These are phyloP conservation scores for Aspergillus nidulans DNA, from an alignment of 495 filamentous ascomycete species.

Conservation along the genomic window DNA sequence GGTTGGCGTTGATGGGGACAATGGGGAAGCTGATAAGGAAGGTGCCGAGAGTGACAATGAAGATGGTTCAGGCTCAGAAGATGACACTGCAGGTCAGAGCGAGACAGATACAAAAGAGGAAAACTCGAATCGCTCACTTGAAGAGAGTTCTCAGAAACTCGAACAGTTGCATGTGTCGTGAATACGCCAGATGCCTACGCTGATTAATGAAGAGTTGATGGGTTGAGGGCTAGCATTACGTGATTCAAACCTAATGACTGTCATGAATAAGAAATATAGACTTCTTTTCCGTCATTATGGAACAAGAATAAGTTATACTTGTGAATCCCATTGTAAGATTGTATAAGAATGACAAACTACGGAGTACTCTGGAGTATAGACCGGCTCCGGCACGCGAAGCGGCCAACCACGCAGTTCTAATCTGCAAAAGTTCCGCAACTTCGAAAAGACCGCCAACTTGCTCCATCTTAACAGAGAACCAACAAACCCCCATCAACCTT, in stretches of 20 bases:
- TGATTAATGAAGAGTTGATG: not conserved
- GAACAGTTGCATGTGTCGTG: conserved; percentile 34
- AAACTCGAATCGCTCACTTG: conserved; percentile 20
- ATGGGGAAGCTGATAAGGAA: conserved; percentile 22
- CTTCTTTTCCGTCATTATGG: conserved; percentile 9
- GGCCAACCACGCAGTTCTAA: conserved; percentile 37
- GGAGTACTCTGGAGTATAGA: not conserved
- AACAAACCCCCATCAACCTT: not conserved
- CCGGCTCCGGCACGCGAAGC: conserved; percentile 31
- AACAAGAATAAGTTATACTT: not conserved
- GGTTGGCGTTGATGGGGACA: conserved; percentile 55
- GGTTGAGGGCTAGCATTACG: conserved; percentile 1
- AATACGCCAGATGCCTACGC: not conserved
- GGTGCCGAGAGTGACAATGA: conserved; percentile 34
- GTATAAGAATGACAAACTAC: not conserved
- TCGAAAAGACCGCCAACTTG: conserved; percentile 1
- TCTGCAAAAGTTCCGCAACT: conserved; percentile 30
- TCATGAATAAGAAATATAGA: conserved; percentile 19
- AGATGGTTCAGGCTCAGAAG: conserved; percentile 21
- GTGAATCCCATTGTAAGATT: too few species aligned
- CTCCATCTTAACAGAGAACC: not conserved
- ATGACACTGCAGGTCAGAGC: not conserved
- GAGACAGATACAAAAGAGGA: conserved; percentile 13
- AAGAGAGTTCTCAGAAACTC: conserved; percentile 32
- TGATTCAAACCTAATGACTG: conserved; percentile 35